Evolutionary conservation across 805 yeast species (phyloP).

Genomic region (Starmerella bombicola): DNA sequence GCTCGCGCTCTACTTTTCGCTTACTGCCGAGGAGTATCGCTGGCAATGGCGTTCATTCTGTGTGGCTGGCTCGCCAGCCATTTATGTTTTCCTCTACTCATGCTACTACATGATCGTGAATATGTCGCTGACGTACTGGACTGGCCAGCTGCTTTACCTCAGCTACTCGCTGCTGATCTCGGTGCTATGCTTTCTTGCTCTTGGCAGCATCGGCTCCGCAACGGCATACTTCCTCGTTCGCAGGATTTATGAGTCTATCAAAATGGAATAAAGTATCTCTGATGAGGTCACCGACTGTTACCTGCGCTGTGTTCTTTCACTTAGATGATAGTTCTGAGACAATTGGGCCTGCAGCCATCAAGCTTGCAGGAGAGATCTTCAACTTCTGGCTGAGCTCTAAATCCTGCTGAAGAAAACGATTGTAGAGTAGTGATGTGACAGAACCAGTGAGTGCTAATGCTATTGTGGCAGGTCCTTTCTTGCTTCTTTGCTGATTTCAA

Average conservation of each 20-base stretch:
- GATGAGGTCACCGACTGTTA: neutral
- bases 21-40: slow-evolving; percentile 82
- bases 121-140: slow-evolving; percentile 60
- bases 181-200: slow-evolving; percentile 56
- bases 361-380: too few relatives aligned
- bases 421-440: too few relatives aligned
- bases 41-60: slow-evolving; percentile 95
- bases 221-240: slow-evolving; percentile 62
- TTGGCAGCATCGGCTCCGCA: slow-evolving; percentile 80
- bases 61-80: slow-evolving; percentile 78
- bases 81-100: slow-evolving; percentile 77
- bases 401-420: too few relatives aligned
- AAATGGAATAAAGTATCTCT: slow-evolving; percentile 75
- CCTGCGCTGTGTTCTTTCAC: too few relatives aligned
- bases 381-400: too few relatives aligned
- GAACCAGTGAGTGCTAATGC: too few relatives aligned
- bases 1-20: slow-evolving; percentile 65
- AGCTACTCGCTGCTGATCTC: slow-evolving; percentile 74
- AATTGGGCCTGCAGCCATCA: too few relatives aligned
- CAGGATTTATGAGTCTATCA: slow-evolving; percentile 70
- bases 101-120: slow-evolving; percentile 36
- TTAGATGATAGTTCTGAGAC: too few relatives aligned
- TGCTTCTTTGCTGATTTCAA: too few relatives aligned
- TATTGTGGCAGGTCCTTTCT: too few relatives aligned
- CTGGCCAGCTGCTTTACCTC: slow-evolving; percentile 63